Conservation (phyloP, 805 yeast genomes). For the Candida piceae region DNA sequence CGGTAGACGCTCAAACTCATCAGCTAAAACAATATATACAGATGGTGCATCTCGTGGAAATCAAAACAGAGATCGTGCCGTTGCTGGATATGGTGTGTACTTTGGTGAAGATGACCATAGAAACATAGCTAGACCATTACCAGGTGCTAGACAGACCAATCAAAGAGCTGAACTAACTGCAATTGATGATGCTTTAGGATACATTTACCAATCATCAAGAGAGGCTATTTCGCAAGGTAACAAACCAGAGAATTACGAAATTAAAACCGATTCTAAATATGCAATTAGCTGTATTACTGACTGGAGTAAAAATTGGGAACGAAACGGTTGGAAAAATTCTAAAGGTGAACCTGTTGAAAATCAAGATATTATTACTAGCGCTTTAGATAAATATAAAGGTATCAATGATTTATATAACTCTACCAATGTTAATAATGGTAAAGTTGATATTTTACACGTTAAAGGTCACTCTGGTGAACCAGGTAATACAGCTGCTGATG, state of each 20-base stretch:
- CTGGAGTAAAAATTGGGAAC: conserved; percentile 57
- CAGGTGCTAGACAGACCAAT: conserved; percentile 55
- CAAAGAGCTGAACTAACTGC: conserved; percentile 80
- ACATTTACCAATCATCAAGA: conserved; percentile 30
- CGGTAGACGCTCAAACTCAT: neutral
- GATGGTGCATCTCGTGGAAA: conserved; percentile 76
- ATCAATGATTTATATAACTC: too few species aligned
- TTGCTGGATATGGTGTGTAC: conserved; percentile 74
- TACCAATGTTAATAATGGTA: conserved; percentile 31
- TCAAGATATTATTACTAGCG: conserved; percentile 47
- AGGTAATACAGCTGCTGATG: conserved; percentile 79
- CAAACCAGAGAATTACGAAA: conserved; percentile 29
- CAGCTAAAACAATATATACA: conserved; percentile 42
- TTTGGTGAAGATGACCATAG: conserved; percentile 52
- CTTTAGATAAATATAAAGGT: too few species aligned
- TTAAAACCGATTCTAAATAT: conserved; percentile 71
- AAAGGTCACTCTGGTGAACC: conserved; percentile 62
- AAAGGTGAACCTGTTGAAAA: conserved; percentile 44
- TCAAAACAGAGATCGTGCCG: conserved; percentile 36
- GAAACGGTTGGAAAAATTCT: conserved; percentile 47
- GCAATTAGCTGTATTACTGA: conserved; percentile 48
- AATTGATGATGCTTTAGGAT: conserved; percentile 47
- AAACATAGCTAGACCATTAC: conserved; percentile 51
- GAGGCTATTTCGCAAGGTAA: conserved; percentile 28
- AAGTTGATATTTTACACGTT: conserved; percentile 53